A percentile compares a stretch with the other conserved stretches of the same genome.
Conservation (phyloP, 352 stramenopile species). For the Globisporangium emineosum region DNA sequence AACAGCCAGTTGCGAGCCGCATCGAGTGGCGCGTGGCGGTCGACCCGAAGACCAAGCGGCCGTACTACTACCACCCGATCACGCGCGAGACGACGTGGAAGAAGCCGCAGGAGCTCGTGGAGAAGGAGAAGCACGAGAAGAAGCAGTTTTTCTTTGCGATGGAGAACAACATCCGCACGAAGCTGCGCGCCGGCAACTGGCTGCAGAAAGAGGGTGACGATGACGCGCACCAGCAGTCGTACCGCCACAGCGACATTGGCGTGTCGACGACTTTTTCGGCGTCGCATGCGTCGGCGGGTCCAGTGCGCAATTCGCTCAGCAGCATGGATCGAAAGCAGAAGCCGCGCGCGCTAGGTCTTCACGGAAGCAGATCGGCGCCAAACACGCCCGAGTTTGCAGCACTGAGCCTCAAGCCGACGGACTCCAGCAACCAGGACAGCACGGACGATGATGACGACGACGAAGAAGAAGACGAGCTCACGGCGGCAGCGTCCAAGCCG, state of each 20-base stretch:
- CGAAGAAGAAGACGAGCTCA: constrained; percentile 26
- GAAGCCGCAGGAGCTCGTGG: constrained; percentile 83
- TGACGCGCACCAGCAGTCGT: constrained; percentile 15
- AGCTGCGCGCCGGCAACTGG: constrained; percentile 66
- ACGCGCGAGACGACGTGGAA: constrained; percentile 98
- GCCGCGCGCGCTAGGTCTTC: constrained; percentile 12
- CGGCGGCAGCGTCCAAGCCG: constrained; percentile 27
- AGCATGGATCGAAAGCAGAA: constrained; percentile 20
- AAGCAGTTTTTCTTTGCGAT: constrained; percentile 94
- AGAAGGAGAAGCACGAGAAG: constrained; percentile 78
- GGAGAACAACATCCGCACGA: constrained; percentile 95
- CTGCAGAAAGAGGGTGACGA: constrained; percentile 32
- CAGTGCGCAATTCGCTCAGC: constrained; percentile 26
- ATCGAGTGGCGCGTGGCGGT: constrained; percentile 77
- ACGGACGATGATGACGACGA: constrained; percentile 41
- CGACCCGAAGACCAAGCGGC: constrained; percentile 82
- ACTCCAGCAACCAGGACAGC: constrained; percentile 33
- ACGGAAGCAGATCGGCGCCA: constrained; percentile 41
- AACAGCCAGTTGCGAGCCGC: constrained; percentile 18
- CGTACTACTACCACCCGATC: constrained; percentile 97
- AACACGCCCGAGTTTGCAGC: constrained; percentile 42
- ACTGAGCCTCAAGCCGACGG: constrained; percentile 14
- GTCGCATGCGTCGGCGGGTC: neutral
- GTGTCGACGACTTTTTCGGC: neutral
- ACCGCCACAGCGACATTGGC: constrained; percentile 23